Base-by-base conservation (phyloP, 345 rosid species). In the Moricandia arvensis region DNA sequence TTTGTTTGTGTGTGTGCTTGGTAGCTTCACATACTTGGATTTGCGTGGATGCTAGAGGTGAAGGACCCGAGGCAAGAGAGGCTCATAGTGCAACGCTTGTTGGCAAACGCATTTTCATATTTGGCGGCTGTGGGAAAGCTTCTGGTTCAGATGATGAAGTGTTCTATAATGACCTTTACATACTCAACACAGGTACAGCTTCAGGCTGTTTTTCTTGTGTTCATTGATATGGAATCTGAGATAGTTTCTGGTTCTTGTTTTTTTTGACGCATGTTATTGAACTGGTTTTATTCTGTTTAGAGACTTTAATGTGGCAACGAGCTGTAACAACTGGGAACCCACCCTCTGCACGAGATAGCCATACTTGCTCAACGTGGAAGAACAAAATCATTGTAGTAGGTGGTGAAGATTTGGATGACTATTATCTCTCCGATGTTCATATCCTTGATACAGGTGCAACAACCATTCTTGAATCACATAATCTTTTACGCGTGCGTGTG, bases 301-400 rank as follows among this genome's bases (percentile, higher is more conserved):
- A 95, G 83, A 90, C 97, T 61, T 91, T 81, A 80, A 86, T 81
- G 43, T 93, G 99, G 99, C 86, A 88, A 80, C 79, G 76, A 24
- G 96, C 90, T 82, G 57, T 79, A 70, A 87, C 94, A 65, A 75
- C 90, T 12, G 99, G 99, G 69, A 84, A 59, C 55, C 88, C 89
- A 13, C 99, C 99, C 53, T 88, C 98, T 80, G 87, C 91, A 13
- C 91, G 99, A 24, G 97, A 92, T 81, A 88, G 94, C 81, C 99
- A 95, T 79, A 86, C 91, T 72, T 95, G 98, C 84, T 90, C 99
- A 74, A 82, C 90, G 65, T 92, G 98, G 99, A 85, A 87, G 82
- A 87, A 89, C 80, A 87, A 87, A 75, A 74, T 95, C 60, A 82
- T 95, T 73, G 93, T 95, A 54, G 82, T 92, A 73, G 99, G 99